phyloP scores from a whole-genome alignment of 768 basidiomycete genomes.

The Termitomyces sp. region DNA sequence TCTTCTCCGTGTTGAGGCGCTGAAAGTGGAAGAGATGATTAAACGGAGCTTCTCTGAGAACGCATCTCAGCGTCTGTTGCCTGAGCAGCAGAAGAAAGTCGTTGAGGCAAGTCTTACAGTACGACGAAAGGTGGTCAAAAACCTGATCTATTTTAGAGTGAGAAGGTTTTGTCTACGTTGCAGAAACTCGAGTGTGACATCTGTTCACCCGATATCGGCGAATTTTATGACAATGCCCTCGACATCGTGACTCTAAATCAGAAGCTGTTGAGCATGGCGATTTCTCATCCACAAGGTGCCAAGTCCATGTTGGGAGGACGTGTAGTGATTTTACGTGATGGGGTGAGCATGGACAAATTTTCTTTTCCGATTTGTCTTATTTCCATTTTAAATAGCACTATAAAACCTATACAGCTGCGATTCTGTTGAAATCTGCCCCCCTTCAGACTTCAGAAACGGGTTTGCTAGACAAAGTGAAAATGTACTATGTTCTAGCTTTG shows the following conservation, averaged over 20 bases:
- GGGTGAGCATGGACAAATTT: constrained; percentile 41
- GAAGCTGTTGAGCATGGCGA: constrained; percentile 53
- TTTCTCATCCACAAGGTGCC: constrained; percentile 52
- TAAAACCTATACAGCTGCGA: constrained; percentile 56
- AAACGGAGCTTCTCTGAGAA: constrained; percentile 99
- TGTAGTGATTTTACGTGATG: constrained; percentile 77
- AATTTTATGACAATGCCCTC: constrained; percentile 67
- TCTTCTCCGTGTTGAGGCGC: constrained; percentile 89
- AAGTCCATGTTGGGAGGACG: constrained; percentile 71
- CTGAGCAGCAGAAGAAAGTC: constrained; percentile 90
- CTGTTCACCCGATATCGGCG: constrained; percentile 68
- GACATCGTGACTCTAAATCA: constrained; percentile 61
- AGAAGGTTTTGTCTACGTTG: constrained; percentile 57
- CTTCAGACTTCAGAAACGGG: constrained; percentile 38
- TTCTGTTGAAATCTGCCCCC: constrained; percentile 64
- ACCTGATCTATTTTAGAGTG: constrained; percentile 43
- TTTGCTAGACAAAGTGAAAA: constrained; percentile 40
- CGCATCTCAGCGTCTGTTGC: constrained; percentile 84
- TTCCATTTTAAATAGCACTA: constrained; percentile 55
- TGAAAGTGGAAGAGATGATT: constrained; percentile 98
- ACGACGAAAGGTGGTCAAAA: neutral
- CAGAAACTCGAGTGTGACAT: constrained; percentile 61
- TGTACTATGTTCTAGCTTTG: constrained; percentile 67
- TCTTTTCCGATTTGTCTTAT: neutral
- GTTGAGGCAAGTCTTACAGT: constrained; percentile 51